Evolutionary conservation across 176 grass and related monocot genomes (phyloP), one percentile per base, ranked within the genome.

Genomic region (Rhynchospora pubera): DNA sequence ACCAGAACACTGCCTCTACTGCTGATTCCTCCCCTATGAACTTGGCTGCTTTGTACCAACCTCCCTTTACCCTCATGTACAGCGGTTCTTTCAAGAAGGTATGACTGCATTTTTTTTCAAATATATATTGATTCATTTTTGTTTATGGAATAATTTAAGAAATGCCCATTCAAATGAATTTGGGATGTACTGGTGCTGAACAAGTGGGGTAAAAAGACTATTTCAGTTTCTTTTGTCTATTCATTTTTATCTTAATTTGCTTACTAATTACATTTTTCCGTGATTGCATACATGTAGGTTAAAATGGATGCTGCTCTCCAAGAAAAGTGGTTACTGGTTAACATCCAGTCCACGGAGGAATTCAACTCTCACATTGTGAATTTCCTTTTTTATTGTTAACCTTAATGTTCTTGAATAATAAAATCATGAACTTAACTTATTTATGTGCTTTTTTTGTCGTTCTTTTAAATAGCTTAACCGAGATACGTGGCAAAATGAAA

Each of bases 321-420:
- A 65, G 91, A 86, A 65, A 97, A 97, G 80, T 97, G 94, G 94
- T 79, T 97, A 18, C 21, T 97, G 66, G 88, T 97, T 83, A 97
- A 97, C 89, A 67, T 97, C 82, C 91, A 97, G 61, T 93, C 91
- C 1, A 88, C 84, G 12, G 89, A 91, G 30, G 94, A 97, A 62
- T 97, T 97, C 60, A 91, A 72, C 66, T 97, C 94, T 80, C 94
- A 97, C 79, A 97, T 93, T 91, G 94, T 97, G 32, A 1, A 90
- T 43, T 75, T 14, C 28, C 5, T 61, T 48, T 28, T 51, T 18
- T 30, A 6, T 34, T 7, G 4, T 50, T 78, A 59, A 79, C 5
- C 9, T 42, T 68, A n/a, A 15, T 19, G 76, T 13, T 79, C 79
- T 83, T 64, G n/a, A 30, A 63, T 81, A 86, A 39, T 66, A 56